Evolutionary conservation across 495 filamentous ascomycete species (phyloP), one percentile per base, ranked within the genome.

Genomic region (Hypoxylon lienhwacheense): DNA sequence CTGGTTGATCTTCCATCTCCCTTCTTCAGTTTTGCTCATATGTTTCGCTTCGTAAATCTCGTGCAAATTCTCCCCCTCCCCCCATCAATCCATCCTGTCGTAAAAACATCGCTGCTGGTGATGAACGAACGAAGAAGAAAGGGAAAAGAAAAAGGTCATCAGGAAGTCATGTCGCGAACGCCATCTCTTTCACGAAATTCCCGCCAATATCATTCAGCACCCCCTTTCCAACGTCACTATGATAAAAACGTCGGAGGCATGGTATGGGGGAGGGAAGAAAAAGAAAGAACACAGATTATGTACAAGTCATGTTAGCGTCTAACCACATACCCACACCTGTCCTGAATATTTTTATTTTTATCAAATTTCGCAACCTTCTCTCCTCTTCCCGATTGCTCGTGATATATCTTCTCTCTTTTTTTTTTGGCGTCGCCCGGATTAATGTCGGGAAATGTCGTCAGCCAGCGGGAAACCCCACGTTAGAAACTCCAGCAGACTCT

Each of bases 351-450:
- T 28, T 47, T 46, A 39, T 35, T 40, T 52, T 33, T n/a, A 39
- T 21, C 35, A 4, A 35, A 24, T 49, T n/a, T n/a, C n/a, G n/a
- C n/a, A n/a, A n/a, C 47, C 19, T n/a, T 21, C 35, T 35, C 11
- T 36, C 17, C 28, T 44, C 37, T 36, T 59, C 17, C 50, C 39
- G 56, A 60, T 60, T 60, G 56, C 56, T 60, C 56, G 44, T 44
- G 49, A 45, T 31, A 41, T 37, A 60, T 49, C 33, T 46, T 60
- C 43, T 20, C 25, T 31, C 32, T 12, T 17, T 46, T 60, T 47
- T 20, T 31, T 31, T 35, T 12, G n/a, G n/a, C 14, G 15, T 47
- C 33, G 46, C 32, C 44, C 36, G 56, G 25, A 46, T n/a, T n/a
- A 49, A 48, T n/a, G 25, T 37, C 8, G 40, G 28, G 45, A 42